Conservation (phyloP, 2,329 filamentous ascomycete species). For the Diaporthe ilicicola region DNA sequence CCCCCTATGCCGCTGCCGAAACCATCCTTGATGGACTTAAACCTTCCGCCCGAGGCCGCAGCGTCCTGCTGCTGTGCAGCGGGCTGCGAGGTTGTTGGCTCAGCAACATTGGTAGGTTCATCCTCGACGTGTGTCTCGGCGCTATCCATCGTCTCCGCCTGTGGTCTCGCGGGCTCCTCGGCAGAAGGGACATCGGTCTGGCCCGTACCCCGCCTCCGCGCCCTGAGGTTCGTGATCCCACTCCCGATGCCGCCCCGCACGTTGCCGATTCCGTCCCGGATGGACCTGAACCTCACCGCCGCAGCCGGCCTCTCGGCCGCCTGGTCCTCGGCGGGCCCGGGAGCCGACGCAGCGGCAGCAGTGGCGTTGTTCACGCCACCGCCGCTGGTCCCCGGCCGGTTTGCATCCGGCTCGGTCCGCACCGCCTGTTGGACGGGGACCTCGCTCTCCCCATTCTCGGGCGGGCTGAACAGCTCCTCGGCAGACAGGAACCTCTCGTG, state of each 20-base stretch:
- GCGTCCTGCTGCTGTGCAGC: background rate
- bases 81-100: background rate
- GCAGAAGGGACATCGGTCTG: background rate
- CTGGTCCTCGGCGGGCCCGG: background rate
- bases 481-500: background rate
- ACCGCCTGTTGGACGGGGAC: constrained; percentile 1
- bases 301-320: constrained; percentile 2
- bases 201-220: background rate
- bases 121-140: constrained; percentile 10
- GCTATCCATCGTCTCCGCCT: background rate
- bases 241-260: background rate
- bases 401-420: background rate
- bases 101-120: background rate
- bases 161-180: background rate
- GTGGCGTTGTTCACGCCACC: background rate
- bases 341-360: background rate
- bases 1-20: background rate
- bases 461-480: background rate
- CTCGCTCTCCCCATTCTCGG: constrained; percentile 24
- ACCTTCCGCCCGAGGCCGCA: background rate
- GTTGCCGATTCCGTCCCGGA: constrained; percentile 8
- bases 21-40: constrained; percentile 18
- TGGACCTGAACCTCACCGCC: constrained; percentile 10
- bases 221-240: constrained; percentile 6
- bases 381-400: background rate